Evolutionary conservation across 768 basidiomycete species (phyloP), one percentile per base, ranked within the genome.

Genomic region (Erythrobasidium yunnanense): DNA sequence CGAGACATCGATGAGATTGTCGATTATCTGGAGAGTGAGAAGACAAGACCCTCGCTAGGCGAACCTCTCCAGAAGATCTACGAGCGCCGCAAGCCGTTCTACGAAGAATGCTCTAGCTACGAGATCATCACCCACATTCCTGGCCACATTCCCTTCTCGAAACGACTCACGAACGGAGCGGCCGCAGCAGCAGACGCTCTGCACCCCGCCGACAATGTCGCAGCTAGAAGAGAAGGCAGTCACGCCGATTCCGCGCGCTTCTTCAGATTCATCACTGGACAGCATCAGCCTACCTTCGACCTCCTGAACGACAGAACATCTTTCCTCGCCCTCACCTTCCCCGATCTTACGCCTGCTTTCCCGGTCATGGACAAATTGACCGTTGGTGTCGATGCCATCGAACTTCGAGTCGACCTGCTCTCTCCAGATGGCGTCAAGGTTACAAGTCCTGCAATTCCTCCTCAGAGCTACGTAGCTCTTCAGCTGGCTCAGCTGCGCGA

Each of bases 311-410:
- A 79, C 23, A 82, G 87, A n/a, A 88, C 90, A 0, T 90, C 90
- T 78, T 97, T 97, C 81, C 81, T 97, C 42, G 86, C 86, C 7
- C 79, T 99, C 65, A 95, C 93, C 0, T 92, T 89, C 77, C 90
- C 93, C 0, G 89, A 95, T 73, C 74, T 95, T 69, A 83, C 81
- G 0, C 82, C 83, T 2, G 85, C 86, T 0, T 78, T 90, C 45
- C 75, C 80, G 17, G 75, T 82, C 55, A 81, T 97, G 45, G 83
- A 87, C 22, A 82, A 86, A 47, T 76, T 99, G 66, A 83, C 83
- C 0, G 80, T 83, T 18, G 95, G 95, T 2, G 87, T 85, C 5
- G 92, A 97, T 72, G 93, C 91, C 0, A 77, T 97, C 66, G 95
- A 99, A 75, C 74, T 97, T n/a, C 84, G 93, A 8, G 91, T 90